Evolutionary conservation across 1,284 basidiomycete species (phyloP), one percentile per base, ranked within the genome.

Genomic region (Retiboletus flavoniger): DNA sequence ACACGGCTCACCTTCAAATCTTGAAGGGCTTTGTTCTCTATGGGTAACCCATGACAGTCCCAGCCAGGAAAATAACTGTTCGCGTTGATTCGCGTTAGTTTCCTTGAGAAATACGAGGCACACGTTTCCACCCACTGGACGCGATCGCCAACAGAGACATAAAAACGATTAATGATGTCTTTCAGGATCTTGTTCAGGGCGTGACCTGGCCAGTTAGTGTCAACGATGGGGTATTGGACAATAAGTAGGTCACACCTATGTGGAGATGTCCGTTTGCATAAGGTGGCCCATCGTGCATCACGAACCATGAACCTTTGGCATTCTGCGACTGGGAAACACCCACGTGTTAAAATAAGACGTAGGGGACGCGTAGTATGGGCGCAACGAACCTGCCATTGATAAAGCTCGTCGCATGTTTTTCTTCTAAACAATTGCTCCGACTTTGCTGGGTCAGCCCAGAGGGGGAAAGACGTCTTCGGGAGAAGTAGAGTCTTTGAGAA

Each of bases 41-140:
- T 98, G 0, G 97, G 97, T 16, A 99, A 82, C 2, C 97, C 97
- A 66, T 99, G 97, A 66, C 96, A 99, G 68, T 99, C 97, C 94
- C 95, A 99, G 5, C 97, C 97, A 28, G 97, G 96, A 36, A 91
- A 74, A 72, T 95, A 98, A 65, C 94, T 97, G 56, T 41, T 17
- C 44, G 47, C 39, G 54, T 55, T 26, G 34, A 31, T 36, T 46
- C 4, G 8, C 11, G 24, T 64, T 17, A 64, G 50, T 42, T 44
- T 40, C 50, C 47, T 2, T 13, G 31, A 13, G 9, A 31, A 34
- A 45, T 26, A 35, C 13, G 38, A 36, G 11, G 1, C 9, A 49
- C 36, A 32, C 43, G 51, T 35, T 44, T 56, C 47, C 39, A 58
- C 89, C 69, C 60, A 96, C 92, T 95, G 87, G 28, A 99, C 89